Conservation (phyloP, 1,284 basidiomycete genomes). For the Sanguinoderma infundibulare region DNA sequence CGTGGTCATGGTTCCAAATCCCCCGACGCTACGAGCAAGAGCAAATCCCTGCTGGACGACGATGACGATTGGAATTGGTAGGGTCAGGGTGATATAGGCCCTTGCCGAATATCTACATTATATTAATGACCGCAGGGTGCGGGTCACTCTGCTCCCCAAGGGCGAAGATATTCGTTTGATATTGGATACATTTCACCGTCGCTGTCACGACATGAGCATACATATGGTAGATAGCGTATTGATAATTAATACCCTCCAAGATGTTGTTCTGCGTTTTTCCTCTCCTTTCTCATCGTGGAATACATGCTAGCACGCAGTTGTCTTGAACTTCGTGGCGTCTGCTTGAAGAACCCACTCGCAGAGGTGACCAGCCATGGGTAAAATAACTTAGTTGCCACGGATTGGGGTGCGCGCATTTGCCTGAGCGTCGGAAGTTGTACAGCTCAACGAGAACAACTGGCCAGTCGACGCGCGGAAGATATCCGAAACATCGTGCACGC, state of each 20-base stretch:
- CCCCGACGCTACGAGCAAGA: constrained; percentile 13
- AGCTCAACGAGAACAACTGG: no score
- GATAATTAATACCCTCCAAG: not conserved
- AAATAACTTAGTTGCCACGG: no score
- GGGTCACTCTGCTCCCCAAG: constrained; percentile 15
- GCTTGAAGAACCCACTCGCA: not conserved
- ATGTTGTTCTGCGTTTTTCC: constrained; percentile 10
- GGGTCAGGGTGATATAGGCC: no score
- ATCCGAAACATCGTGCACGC: no score
- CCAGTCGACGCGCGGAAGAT: no score
- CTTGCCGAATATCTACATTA: no score
- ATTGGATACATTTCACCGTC: no score
- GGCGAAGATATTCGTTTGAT: no score
- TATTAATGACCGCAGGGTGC: no score
- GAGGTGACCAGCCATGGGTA: not conserved
- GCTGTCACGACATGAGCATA: not conserved
- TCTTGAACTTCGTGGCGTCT: not conserved
- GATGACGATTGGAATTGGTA: constrained; percentile 72
- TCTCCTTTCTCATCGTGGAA: constrained; percentile 11
- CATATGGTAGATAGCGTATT: not conserved
- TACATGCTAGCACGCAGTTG: constrained; percentile 7
- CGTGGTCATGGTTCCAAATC: constrained; percentile 8
- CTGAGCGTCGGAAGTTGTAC: no score
- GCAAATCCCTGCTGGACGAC: constrained; percentile 39
- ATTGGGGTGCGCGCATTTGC: no score